Percentiles rank a stretch among this genome's conserved stretches.
These are phyloP conservation scores for Rhodotorula glutinis DNA, from an alignment of 1,284 basidiomycete species.

Conservation along the genomic window DNA sequence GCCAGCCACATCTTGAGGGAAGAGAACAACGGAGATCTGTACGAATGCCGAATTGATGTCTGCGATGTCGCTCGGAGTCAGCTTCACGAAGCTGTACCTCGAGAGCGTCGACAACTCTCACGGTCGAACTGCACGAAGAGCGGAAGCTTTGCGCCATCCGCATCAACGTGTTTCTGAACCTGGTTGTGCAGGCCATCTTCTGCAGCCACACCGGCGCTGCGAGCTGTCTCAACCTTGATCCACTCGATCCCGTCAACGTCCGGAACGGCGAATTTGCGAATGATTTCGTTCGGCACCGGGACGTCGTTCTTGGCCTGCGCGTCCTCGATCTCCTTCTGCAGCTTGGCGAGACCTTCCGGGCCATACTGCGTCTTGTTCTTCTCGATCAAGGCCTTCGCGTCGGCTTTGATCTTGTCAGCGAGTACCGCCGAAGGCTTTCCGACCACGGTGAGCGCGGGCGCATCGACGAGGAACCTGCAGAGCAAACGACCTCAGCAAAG, in stretches of 20 bases:
- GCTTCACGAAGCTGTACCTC: no score
- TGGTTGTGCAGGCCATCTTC: conserved; percentile 41
- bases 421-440: conserved; percentile 88
- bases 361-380: conserved; percentile 71
- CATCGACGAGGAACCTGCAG: conserved; percentile 71
- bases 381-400: conserved; percentile 74
- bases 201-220: conserved; percentile 43
- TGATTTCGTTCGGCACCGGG: conserved; percentile 71
- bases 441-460: conserved; percentile 66
- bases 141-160: conserved; percentile 67
- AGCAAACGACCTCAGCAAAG: background rate
- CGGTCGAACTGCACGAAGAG: conserved; percentile 85
- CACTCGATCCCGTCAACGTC: conserved; percentile 85
- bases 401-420: conserved; percentile 72
- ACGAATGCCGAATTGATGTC: conserved; percentile 76
- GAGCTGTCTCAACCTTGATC: conserved; percentile 80
- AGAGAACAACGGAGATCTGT: conserved; percentile 66
- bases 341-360: conserved; percentile 71
- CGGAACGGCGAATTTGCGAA: conserved; percentile 81
- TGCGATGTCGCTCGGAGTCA: background rate
- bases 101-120: conserved; percentile 24
- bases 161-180: conserved; percentile 65
- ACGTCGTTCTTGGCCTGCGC: conserved; percentile 84
- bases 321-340: conserved; percentile 66
- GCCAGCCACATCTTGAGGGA: conserved; percentile 61